These are phyloP conservation scores for Phanerochaete carnosa DNA, from an alignment of 768 basidiomycete species.

Conservation along the genomic window DNA sequence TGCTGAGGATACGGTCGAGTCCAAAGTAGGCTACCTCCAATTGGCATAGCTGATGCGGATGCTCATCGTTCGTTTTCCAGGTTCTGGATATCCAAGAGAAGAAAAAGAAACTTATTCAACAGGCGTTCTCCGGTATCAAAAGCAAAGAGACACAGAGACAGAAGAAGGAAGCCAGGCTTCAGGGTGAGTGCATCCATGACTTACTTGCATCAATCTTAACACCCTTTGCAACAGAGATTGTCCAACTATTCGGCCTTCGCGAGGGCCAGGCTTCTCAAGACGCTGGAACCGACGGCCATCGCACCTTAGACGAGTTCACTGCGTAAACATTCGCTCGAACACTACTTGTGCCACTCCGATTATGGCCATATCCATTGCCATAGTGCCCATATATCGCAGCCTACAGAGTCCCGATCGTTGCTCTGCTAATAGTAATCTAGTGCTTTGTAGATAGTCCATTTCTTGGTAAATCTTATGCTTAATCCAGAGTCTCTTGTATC, in stretches of 20 bases:
- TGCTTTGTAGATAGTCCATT: not conserved
- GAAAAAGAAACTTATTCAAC: conserved; percentile 76
- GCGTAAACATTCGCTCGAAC: not conserved
- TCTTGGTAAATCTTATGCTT: not conserved
- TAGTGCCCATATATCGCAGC: not conserved
- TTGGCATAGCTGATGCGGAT: not conserved
- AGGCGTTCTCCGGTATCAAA: conserved; percentile 56
- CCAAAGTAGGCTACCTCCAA: conserved; percentile 47
- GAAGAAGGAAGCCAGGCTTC: conserved; percentile 76
- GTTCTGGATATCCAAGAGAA: conserved; percentile 84
- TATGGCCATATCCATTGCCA: not conserved
- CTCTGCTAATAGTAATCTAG: not conserved
- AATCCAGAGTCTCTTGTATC: not conserved
- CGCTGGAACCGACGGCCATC: not conserved
- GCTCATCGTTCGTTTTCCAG: conserved; percentile 22
- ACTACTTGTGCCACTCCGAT: too few relatives aligned
- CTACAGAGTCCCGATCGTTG: not conserved
- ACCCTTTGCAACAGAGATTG: conserved; percentile 4
- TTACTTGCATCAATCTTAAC: not conserved
- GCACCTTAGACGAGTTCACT: conserved; percentile 9
- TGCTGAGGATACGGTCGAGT: conserved; percentile 85
- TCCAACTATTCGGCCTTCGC: conserved; percentile 13
- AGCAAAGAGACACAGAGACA: conserved; percentile 70
- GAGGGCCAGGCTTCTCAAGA: conserved; percentile 7
- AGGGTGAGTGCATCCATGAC: conserved; percentile 47